A percentile compares a stretch with the other conserved stretches of the same genome.
Conservation (phyloP, 2,329 filamentous ascomycete species). For the Helicocarpus griseus region DNA sequence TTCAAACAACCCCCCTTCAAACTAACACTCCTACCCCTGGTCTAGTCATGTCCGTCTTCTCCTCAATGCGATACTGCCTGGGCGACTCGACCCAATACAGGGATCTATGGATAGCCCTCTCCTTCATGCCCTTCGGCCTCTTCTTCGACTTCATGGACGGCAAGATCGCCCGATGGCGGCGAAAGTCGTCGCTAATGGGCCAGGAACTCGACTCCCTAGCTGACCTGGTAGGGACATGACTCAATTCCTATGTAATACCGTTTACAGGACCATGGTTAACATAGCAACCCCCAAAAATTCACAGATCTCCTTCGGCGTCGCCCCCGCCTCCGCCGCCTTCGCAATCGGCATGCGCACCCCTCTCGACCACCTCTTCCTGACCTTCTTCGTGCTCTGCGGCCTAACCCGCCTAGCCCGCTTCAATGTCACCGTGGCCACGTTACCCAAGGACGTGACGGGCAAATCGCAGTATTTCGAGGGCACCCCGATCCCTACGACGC, state of each 20-base stretch:
- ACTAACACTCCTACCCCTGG: slow-evolving; percentile 3
- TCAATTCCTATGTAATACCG: no score
- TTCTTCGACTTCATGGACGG: slow-evolving; percentile 99
- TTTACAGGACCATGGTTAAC: neutral
- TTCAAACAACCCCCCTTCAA: neutral
- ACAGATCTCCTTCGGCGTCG: slow-evolving; percentile 90
- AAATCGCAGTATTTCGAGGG: slow-evolving; percentile 97
- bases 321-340: slow-evolving; percentile 80
- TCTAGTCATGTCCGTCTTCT: slow-evolving; percentile 83
- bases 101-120: slow-evolving; percentile 73
- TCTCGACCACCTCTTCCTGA: slow-evolving; percentile 67
- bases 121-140: slow-evolving; percentile 80
- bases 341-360: slow-evolving; percentile 77
- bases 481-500: slow-evolving; percentile 85
- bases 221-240: slow-evolving; percentile 61
- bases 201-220: slow-evolving; percentile 94
- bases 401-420: slow-evolving; percentile 90
- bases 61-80: slow-evolving; percentile 86
- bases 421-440: slow-evolving; percentile 83
- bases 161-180: slow-evolving; percentile 89
- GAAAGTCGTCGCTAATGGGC: slow-evolving; percentile 96
- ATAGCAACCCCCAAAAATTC: neutral
- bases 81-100: slow-evolving; percentile 54
- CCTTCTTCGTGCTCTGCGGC: slow-evolving; percentile 90
- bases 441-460: slow-evolving; percentile 84